phyloP scores from a whole-genome alignment of 2,329 filamentous ascomycete species.

The Ascochyta viciae-villosae region DNA sequence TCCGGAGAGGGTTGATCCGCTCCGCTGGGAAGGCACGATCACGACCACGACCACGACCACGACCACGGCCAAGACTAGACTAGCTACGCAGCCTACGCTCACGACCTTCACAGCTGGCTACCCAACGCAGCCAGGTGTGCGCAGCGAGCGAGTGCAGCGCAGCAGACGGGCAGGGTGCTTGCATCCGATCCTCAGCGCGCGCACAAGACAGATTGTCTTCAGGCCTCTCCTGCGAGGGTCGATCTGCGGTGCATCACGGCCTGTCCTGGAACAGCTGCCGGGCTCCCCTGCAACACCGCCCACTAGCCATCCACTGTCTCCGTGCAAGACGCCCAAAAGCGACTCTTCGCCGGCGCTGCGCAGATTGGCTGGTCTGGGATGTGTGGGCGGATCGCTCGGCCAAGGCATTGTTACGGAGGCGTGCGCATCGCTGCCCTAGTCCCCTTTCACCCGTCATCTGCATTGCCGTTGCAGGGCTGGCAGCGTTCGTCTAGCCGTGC shows the following conservation, averaged over 20 bases:
- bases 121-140: no score
- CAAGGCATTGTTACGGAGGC: conserved; percentile 40
- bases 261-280: conserved; percentile 45
- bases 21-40: conserved; percentile 21
- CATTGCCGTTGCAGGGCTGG: conserved; percentile 51
- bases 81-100: no score
- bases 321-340: conserved; percentile 49
- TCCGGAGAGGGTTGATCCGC: conserved; percentile 30
- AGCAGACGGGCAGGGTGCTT: conserved; percentile 22
- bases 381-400: conserved; percentile 46
- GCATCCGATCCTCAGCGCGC: conserved; percentile 32
- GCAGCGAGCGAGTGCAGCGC: not conserved
- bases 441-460: conserved; percentile 45
- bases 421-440: conserved; percentile 43
- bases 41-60: not conserved
- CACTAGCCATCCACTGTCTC: conserved; percentile 18
- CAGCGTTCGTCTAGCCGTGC: conserved; percentile 39
- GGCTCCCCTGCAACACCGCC: conserved; percentile 32
- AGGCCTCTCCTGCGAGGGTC: conserved; percentile 37
- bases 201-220: conserved; percentile 23
- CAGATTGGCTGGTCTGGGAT: conserved; percentile 48
- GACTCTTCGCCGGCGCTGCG: conserved; percentile 48
- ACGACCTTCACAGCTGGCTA: no score
- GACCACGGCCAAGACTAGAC: no score
- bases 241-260: conserved; percentile 52